A percentile compares a stretch with the other conserved stretches of the same genome.
Conservation (phyloP, 2,329 filamentous ascomycete genomes). For the Diaporthe sp. region DNA sequence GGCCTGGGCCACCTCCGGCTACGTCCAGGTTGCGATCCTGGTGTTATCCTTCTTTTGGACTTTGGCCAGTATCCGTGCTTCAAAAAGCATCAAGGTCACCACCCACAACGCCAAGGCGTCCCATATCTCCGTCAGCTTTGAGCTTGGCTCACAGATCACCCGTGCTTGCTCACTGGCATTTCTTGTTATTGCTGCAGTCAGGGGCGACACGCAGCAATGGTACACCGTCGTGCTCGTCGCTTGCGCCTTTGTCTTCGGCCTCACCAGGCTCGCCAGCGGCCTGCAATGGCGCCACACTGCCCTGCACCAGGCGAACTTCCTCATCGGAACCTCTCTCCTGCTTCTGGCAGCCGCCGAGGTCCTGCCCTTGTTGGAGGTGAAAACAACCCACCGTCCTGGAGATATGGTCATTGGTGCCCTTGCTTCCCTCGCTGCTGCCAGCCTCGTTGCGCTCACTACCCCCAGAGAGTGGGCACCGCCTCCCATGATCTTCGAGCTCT, state of each 20-base stretch:
- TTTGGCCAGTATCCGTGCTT: constrained; percentile 2
- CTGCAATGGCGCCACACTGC: constrained; percentile 36
- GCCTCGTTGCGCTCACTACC: constrained; percentile 57
- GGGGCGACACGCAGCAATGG: constrained; percentile 32
- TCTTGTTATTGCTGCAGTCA: constrained; percentile 25
- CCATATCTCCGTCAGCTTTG: constrained; percentile 33
- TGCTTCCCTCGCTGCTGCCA: constrained; percentile 51
- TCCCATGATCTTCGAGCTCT: constrained; percentile 52
- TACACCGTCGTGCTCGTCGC: constrained; percentile 28
- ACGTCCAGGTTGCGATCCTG: constrained; percentile 30
- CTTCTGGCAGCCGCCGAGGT: constrained; percentile 39
- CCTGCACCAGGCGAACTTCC: constrained; percentile 39
- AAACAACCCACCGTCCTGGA: constrained; percentile 42
- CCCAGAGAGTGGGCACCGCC: constrained; percentile 65
- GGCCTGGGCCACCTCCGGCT: constrained; percentile 18
- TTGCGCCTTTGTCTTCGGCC: constrained; percentile 33
- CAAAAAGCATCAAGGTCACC: constrained; percentile 5
- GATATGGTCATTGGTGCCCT: constrained; percentile 51
- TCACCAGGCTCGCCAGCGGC: constrained; percentile 34
- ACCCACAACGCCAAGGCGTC: constrained; percentile 25
- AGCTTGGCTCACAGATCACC: constrained; percentile 35
- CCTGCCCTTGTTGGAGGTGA: constrained; percentile 40
- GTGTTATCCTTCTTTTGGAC: constrained; percentile 36
- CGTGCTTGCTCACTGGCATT: constrained; percentile 33
- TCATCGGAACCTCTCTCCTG: constrained; percentile 29